Evolutionary conservation across 2,329 filamentous ascomycete genomes (phyloP).

Genomic region (Claviceps pusilla): DNA sequence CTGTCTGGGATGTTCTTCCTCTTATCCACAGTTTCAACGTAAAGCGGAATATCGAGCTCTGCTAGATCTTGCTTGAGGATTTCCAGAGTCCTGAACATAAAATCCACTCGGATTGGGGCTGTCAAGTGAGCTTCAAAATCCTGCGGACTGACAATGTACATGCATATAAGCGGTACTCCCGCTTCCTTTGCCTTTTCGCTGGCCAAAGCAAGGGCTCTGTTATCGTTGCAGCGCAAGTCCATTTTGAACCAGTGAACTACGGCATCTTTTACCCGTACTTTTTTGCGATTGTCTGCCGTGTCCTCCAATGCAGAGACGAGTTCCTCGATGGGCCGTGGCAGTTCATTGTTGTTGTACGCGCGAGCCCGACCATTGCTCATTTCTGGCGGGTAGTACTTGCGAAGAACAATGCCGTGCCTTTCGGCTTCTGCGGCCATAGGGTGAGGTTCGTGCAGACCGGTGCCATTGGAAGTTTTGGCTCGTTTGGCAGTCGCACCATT

Average conservation of each 20-base stretch:
- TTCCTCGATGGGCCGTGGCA: slow-evolving; percentile 59
- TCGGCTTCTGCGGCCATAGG: slow-evolving; percentile 31
- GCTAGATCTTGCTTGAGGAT: slow-evolving; percentile 52
- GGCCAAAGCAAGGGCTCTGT: slow-evolving; percentile 54
- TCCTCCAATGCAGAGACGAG: slow-evolving; percentile 46
- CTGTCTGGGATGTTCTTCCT: slow-evolving; percentile 45
- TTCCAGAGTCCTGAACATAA: slow-evolving; percentile 57
- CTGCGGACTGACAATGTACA: slow-evolving; percentile 71
- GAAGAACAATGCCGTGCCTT: slow-evolving; percentile 48
- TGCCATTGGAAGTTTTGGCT: slow-evolving; percentile 18
- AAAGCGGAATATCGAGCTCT: slow-evolving; percentile 60
- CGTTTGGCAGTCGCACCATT: slow-evolving; percentile 18
- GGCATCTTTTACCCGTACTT: slow-evolving; percentile 38
- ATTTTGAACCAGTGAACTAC: slow-evolving; percentile 87
- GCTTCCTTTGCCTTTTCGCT: slow-evolving; percentile 48
- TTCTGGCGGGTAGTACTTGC: slow-evolving; percentile 69
- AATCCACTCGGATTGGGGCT: slow-evolving; percentile 60
- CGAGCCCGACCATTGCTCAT: slow-evolving; percentile 68
- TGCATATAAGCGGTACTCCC: slow-evolving; percentile 55
- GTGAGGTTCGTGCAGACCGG: slow-evolving; percentile 30
- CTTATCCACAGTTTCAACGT: slow-evolving; percentile 55
- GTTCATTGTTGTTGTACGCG: slow-evolving; percentile 54
- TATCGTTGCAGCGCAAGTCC: slow-evolving; percentile 62
- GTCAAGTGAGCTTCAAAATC: slow-evolving; percentile 72
- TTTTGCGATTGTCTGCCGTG: slow-evolving; percentile 39